phyloP scores from a whole-genome alignment of 2,329 filamentous ascomycete genomes.

The Stemphylium vesicarium region DNA sequence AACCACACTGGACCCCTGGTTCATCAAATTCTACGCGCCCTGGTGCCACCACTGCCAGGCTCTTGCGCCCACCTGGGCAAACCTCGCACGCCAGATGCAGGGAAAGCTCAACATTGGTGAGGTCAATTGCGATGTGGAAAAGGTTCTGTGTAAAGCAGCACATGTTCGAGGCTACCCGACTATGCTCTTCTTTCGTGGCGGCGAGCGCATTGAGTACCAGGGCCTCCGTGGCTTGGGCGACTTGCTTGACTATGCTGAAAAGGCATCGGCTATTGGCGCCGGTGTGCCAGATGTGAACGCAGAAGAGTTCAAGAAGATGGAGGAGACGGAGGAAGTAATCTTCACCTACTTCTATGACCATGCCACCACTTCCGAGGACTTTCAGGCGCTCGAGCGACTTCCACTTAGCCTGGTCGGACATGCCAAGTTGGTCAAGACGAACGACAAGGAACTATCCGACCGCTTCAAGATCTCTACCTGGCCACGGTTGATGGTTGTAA shows the following conservation, averaged over 20 bases:
- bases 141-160: conserved; percentile 90
- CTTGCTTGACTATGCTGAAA: conserved; percentile 83
- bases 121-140: conserved; percentile 90
- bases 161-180: conserved; percentile 82
- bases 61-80: conserved; percentile 86
- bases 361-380: conserved; percentile 91
- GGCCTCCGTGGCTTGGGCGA: conserved; percentile 92
- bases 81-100: conserved; percentile 90
- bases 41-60: conserved; percentile 97
- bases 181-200: conserved; percentile 88
- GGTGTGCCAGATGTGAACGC: conserved; percentile 84
- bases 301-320: conserved; percentile 76
- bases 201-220: conserved; percentile 90
- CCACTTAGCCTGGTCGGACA: conserved; percentile 89
- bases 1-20: conserved; percentile 90
- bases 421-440: conserved; percentile 90
- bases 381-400: conserved; percentile 83
- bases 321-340: conserved; percentile 92
- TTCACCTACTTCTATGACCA: conserved; percentile 98
- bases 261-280: conserved; percentile 76
- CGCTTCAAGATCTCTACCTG: conserved; percentile 96
- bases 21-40: conserved; percentile 97
- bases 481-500: conserved; percentile 88
- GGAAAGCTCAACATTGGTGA: conserved; percentile 90
- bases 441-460: conserved; percentile 74